phyloP scores from a whole-genome alignment of 768 basidiomycete genomes.

The Hysterangium stoloniferum region DNA sequence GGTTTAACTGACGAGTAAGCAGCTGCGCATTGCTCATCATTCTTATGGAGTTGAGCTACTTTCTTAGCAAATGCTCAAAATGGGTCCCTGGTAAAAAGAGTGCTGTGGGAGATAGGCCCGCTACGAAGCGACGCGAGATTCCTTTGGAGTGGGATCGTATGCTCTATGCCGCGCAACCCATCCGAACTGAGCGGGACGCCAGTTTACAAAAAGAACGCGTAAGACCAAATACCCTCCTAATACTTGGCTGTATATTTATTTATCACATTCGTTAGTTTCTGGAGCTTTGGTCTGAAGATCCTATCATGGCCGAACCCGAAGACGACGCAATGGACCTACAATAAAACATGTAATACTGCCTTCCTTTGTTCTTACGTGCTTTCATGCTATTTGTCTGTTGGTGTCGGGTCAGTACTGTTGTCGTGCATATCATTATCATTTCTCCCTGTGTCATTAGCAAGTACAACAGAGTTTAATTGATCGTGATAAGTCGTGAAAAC shows the following conservation, averaged over 20 bases:
- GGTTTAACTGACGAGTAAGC: constrained; percentile 87
- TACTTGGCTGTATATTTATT: constrained; percentile 11
- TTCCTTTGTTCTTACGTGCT: not conserved
- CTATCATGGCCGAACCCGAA: constrained; percentile 52
- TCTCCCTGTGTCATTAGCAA: not conserved
- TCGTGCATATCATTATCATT: not conserved
- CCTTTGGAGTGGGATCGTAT: constrained; percentile 69
- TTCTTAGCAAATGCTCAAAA: constrained; percentile 78
- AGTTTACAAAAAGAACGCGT: constrained; percentile 58
- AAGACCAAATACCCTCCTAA: constrained; percentile 23
- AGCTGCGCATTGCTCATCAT: not conserved
- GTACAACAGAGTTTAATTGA: not conserved
- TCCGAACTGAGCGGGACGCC: constrained; percentile 57
- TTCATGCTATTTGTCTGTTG: not conserved
- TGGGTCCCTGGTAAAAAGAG: constrained; percentile 86
- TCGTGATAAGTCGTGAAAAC: constrained; percentile 10
- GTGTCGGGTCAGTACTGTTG: not conserved
- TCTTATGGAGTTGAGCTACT: constrained; percentile 4
- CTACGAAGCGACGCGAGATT: constrained; percentile 49
- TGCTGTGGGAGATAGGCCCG: constrained; percentile 78
- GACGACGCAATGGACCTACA: constrained; percentile 8
- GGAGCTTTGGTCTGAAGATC: constrained; percentile 78
- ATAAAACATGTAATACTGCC: not conserved
- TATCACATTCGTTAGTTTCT: constrained; percentile 42
- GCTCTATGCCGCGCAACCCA: constrained; percentile 52